Evolutionary conservation across 2,329 filamentous ascomycete genomes (phyloP).

Genomic region (Nemania bipapillata): DNA sequence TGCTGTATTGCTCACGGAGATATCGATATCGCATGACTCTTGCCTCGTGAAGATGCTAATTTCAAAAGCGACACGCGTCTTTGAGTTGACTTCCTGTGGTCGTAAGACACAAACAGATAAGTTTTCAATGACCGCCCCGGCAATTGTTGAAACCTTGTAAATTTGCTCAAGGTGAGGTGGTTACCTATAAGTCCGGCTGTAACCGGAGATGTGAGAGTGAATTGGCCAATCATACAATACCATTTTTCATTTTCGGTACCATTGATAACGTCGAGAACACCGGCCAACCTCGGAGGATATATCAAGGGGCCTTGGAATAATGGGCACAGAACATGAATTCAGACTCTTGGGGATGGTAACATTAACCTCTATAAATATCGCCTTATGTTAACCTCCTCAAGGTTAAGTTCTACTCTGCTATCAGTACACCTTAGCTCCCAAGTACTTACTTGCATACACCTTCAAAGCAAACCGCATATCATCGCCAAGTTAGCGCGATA

Average conservation of each 20-base stretch:
- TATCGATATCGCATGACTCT: not conserved
- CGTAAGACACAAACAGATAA: too few species aligned
- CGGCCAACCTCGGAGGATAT: conserved; percentile 33
- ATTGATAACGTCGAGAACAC: not conserved
- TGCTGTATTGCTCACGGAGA: conserved; percentile 47
- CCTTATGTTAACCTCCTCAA: not conserved
- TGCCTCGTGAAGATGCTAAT: not conserved
- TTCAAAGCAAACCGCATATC: not conserved
- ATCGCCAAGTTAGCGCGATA: not conserved
- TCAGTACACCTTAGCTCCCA: not conserved
- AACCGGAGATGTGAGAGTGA: conserved; percentile 5
- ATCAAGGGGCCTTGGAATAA: not conserved
- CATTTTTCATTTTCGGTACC: not conserved
- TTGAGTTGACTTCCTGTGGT: not conserved
- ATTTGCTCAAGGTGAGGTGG: not conserved
- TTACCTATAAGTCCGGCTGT: conserved; percentile 15
- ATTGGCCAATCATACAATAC: conserved; percentile 49
- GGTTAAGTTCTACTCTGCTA: not conserved
- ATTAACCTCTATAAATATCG: conserved; percentile 7
- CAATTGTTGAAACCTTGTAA: too few species aligned
- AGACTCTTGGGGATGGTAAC: not conserved
- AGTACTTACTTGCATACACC: not conserved
- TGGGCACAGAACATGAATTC: not conserved
- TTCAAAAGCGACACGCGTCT: not conserved
- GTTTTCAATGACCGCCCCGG: too few species aligned